Evolutionary conservation across 306 rosid genomes (phyloP), one percentile per base, ranked within the genome.

Genomic region (Acacia acuminata): DNA sequence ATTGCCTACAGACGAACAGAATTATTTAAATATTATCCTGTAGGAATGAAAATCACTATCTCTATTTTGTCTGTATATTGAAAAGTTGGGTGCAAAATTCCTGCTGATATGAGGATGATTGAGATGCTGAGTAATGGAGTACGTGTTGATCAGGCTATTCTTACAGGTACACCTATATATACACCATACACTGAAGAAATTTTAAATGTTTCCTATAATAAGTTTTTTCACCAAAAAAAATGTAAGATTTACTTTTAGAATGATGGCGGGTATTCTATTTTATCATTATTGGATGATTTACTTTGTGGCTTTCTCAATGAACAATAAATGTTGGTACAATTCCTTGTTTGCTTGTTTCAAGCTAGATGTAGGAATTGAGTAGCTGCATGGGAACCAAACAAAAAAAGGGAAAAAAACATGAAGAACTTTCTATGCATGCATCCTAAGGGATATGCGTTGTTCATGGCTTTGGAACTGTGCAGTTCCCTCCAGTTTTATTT

Each of bases 91-190:
- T 90, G 97, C 92, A 94, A 96, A 96, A 84, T 96, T 91, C 98
- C 99, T 72, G 99, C 99, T 9, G 99, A 96, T 86, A 91, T 96
- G 99, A 91, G 97, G 88, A 92, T 94, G 96, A 88, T 96, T 32
- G 98, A 94, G 86, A 88, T 92, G 94, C 88, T 96, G 76, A 96
- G 96, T 77, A 92, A 90, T 90, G 92, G 90, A 84, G 82, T 96
- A 76, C 98, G 99, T 16, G 94, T 96, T 82, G 99, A 96, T 88
- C 99, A 96, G 84, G 98, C 98, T 71, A 93, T 94, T 88, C 97
- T 96, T 81, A 96, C 99, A 73, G 99, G 99, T 95, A 88, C 45
- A n/a, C 51, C 69, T 82, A 65, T 61, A 42, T 19, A 58, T 63
- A 30, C 66, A 53, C 82, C 47, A 36, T 76, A 19, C 56, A 55